Conservation (phyloP, 169 alveolate genomes). For the Cryptosporidium felis region DNA sequence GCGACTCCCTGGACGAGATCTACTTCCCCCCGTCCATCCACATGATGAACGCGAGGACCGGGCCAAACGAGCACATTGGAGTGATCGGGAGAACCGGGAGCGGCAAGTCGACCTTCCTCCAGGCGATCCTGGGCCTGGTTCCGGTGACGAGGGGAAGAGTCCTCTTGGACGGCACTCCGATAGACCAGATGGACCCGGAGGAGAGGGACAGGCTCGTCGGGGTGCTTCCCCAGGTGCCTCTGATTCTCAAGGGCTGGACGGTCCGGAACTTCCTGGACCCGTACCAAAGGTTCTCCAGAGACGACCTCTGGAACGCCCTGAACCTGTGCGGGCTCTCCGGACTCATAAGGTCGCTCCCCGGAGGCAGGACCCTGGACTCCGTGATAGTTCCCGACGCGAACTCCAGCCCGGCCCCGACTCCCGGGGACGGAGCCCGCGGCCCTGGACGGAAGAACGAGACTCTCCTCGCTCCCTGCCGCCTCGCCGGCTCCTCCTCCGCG, state of each 20-base stretch:
- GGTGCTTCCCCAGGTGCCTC: slow-evolving; percentile 72
- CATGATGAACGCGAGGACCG: slow-evolving; percentile 75
- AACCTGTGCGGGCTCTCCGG: slow-evolving; percentile 57
- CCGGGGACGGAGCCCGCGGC: not conserved
- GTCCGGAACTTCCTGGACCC: slow-evolving; percentile 75
- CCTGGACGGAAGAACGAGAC: too few relatives aligned
- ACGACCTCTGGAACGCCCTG: slow-evolving; percentile 55
- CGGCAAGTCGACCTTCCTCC: slow-evolving; percentile 86
- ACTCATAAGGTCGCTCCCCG: slow-evolving; percentile 37
- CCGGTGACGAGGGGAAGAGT: slow-evolving; percentile 78
- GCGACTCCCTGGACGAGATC: slow-evolving; percentile 33
- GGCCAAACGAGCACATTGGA: slow-evolving; percentile 82
- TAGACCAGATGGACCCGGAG: slow-evolving; percentile 40
- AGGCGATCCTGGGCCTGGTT: slow-evolving; percentile 81
- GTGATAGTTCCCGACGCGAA: slow-evolving; percentile 66
- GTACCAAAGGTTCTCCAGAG: slow-evolving; percentile 1
- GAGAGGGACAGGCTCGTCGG: slow-evolving; percentile 64
- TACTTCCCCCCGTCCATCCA: slow-evolving; percentile 79
- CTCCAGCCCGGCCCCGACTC: not conserved
- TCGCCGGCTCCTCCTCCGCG: too few relatives aligned
- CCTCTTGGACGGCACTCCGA: slow-evolving; percentile 68
- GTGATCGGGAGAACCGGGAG: slow-evolving; percentile 91
- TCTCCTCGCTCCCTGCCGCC: too few relatives aligned
- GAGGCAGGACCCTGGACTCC: slow-evolving; percentile 48
- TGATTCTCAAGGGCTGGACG: slow-evolving; percentile 74